Percentiles rank a stretch among this genome's conserved stretches.
Conservation (phyloP, 176 grass and related monocot species). For the Oryza coarctata region DNA sequence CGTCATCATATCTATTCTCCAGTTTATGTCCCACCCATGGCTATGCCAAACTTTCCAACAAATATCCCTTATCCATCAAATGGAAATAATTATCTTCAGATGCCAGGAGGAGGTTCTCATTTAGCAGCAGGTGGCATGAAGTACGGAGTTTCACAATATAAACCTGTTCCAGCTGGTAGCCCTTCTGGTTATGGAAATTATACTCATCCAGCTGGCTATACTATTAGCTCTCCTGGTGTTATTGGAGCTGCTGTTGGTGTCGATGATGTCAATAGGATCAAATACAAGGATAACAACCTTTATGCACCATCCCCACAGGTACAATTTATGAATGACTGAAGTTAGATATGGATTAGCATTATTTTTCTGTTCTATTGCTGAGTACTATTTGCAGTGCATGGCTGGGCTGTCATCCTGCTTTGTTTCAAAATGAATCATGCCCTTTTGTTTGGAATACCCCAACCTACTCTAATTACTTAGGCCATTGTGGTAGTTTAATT, state of each 20-base stretch:
- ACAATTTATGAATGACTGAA: constrained; percentile 4
- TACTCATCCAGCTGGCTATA: constrained; percentile 62
- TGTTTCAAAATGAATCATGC: neutral
- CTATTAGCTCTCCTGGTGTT: constrained; percentile 66
- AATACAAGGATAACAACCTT: constrained; percentile 77
- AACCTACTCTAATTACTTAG: neutral
- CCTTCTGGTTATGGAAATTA: constrained; percentile 74
- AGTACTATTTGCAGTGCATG: neutral
- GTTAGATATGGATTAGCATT: neutral
- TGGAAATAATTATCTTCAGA: constrained; percentile 73
- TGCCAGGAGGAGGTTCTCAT: constrained; percentile 64
- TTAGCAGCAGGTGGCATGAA: constrained; percentile 59
- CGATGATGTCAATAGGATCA: constrained; percentile 65
- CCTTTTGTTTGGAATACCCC: neutral
- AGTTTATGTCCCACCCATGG: constrained; percentile 66
- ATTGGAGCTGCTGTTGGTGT: constrained; percentile 62
- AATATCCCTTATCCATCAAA: constrained; percentile 66
- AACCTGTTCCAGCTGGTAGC: constrained; percentile 61
- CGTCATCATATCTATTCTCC: constrained; percentile 75
- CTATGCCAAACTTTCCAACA: constrained; percentile 66
- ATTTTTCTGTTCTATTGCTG: neutral
- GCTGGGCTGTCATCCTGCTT: neutral
- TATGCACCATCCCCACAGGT: constrained; percentile 71
- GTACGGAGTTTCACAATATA: constrained; percentile 65
- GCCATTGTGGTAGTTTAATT: neutral